Conservation (phyloP, 192 early-diverging fungal species). For the Backusella tarrabulga region DNA sequence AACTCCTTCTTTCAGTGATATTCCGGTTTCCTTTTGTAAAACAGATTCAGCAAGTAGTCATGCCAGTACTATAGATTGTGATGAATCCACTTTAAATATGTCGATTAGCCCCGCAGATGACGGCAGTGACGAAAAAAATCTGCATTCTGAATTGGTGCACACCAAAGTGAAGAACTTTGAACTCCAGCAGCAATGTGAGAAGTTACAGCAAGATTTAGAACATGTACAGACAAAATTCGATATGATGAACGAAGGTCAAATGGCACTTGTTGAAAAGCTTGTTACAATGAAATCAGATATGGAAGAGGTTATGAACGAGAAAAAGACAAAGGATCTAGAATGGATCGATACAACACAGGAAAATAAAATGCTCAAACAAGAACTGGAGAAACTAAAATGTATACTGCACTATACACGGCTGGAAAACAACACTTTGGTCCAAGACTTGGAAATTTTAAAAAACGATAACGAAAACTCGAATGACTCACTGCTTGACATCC, state of each 20-base stretch:
- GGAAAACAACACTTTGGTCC: neutral
- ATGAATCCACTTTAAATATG: neutral
- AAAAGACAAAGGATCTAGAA: constrained; percentile 8
- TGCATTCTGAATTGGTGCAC: constrained; percentile 21
- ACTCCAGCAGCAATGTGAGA: constrained; percentile 27
- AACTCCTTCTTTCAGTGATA: neutral
- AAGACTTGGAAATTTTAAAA: neutral
- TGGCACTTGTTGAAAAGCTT: constrained; percentile 33
- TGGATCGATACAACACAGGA: constrained; percentile 17
- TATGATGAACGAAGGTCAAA: constrained; percentile 33
- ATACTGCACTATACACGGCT: neutral
- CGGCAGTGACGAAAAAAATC: neutral
- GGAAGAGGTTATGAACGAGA: constrained; percentile 18
- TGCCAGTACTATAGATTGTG: neutral
- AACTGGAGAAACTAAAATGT: constrained; percentile 12
- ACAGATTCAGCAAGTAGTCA: neutral
- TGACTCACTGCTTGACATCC: neutral
- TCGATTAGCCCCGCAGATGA: neutral
- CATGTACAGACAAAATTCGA: constrained; percentile 27
- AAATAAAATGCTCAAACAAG: constrained; percentile 24
- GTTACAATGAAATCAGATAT: constrained; percentile 23
- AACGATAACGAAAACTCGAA: neutral
- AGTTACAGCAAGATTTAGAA: constrained; percentile 15
- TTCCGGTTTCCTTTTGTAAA: neutral
- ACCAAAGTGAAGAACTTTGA: constrained; percentile 35